A percentile compares a stretch with the other conserved stretches of the same genome.
These are phyloP conservation scores for Leishmania tropica DNA, from an alignment of 208 protist genomes.

Conservation along the genomic window DNA sequence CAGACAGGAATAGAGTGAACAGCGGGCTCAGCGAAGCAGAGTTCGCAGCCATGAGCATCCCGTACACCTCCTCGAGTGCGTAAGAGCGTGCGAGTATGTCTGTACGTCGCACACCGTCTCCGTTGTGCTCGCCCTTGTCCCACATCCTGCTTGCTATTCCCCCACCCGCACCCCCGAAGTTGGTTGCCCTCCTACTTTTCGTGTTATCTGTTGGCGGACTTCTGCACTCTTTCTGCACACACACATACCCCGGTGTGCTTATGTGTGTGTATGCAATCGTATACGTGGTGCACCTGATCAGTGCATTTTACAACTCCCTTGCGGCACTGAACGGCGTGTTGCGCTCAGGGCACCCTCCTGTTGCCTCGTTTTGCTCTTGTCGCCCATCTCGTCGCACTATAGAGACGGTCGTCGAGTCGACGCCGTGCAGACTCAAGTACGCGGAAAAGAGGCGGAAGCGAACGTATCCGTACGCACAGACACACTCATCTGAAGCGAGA, in stretches of 20 bases:
- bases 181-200: background rate
- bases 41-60: background rate
- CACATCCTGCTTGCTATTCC: background rate
- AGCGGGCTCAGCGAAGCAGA: background rate
- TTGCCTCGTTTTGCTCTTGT: background rate
- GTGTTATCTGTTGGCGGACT: background rate
- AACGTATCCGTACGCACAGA: background rate
- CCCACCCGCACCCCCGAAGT: background rate
- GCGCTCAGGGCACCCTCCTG: background rate
- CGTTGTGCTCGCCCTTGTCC: background rate
- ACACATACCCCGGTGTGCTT: background rate
- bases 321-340: background rate
- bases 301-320: background rate
- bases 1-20: background rate
- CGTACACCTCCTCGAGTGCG: background rate
- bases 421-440: background rate
- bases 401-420: background rate
- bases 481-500: conserved; percentile 10
- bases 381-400: background rate
- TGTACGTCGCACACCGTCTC: background rate
- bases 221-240: background rate
- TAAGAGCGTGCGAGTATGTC: background rate
- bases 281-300: background rate
- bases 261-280: background rate
- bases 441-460: background rate